Base-by-base conservation (phyloP, 805 yeast species). In the Saccharomycopsis sp. region DNA sequence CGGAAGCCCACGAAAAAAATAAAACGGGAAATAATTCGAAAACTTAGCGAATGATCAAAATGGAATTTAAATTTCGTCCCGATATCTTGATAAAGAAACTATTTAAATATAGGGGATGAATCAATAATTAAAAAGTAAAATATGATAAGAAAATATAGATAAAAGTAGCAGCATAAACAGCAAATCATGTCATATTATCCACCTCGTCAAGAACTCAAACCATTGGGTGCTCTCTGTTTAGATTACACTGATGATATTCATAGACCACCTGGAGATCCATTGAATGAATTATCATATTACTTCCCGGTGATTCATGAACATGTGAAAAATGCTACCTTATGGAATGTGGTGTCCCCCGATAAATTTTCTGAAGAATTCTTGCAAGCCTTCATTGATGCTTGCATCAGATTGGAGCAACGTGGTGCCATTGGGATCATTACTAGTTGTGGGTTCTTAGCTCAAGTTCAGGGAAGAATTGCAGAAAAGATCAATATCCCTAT, bases 381-480 rank as follows among this genome's bases (percentile, higher is more conserved):
- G 1, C 54, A 60, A n/a, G 39, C 43, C 1, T 60, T 59, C 49
- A 54, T 55, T 23, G 57, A 56, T 17, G 61, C 61, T 3, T 56
- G 59, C 24, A 38, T 53, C 14, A 50, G 44, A n/a, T 44, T 62
- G 9, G 56, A 54, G 11, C 51, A 53, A 0, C 54, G 56, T 33
- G 68, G 68, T 7, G 64, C 64, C 6, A 48, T 60, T 42, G 67
- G 65, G 14, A 51, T 60, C 11, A 56, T 60, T 19, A 61, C 66
- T 3, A 60, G 66, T 2, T 63, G 67, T 52, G 67, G 66, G 9
- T 63, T 63, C 46, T 52, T 63, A 3, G 63, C 65, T 1, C 61
- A 59, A 32, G 50, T 58, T 16, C 66, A 63, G 37, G 24, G 50
- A 8, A 49, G 58, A 14, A 26, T 62, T 5, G 51, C 56, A 2